Evolutionary conservation across 805 yeast species (phyloP).

Genomic region (Saturnispora ahearnii): DNA sequence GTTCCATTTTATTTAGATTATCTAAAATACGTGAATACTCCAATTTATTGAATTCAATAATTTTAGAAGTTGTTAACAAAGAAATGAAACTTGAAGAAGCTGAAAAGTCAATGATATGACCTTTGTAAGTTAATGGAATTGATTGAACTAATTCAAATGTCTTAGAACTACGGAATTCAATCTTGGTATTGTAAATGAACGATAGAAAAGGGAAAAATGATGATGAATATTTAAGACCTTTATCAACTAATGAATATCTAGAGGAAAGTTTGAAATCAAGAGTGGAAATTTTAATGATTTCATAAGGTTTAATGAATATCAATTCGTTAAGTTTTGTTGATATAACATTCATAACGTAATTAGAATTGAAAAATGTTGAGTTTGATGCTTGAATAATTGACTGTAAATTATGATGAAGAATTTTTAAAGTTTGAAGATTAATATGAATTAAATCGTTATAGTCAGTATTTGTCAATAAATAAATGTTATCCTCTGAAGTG

Average conservation of each 20-base stretch:
- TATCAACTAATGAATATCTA: conserved; percentile 12
- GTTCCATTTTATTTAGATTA: conserved; percentile 22
- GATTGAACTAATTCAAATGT: conserved; percentile 30
- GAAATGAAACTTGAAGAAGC: conserved; percentile 22
- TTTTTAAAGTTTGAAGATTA: conserved; percentile 1
- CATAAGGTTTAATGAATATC: conserved; percentile 20
- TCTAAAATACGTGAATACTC: conserved; percentile 17
- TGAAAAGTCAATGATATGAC: conserved; percentile 15
- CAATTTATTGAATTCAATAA: conserved; percentile 22
- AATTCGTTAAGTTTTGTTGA: conserved; percentile 13
- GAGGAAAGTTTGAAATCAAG: conserved; percentile 3
- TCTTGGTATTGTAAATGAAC: conserved; percentile 20
- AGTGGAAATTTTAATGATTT: conserved; percentile 18
- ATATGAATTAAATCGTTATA: conserved; percentile 10
- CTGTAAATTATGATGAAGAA: conserved; percentile 2
- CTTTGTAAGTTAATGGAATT: conserved; percentile 10
- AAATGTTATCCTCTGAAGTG: conserved; percentile 1
- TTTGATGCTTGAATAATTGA: not conserved
- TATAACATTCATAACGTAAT: not conserved
- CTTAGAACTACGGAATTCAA: conserved; percentile 33
- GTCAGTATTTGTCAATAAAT: conserved; percentile 6
- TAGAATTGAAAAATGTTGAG: not conserved
- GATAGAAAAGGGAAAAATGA: conserved; percentile 34
- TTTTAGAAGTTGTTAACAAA: conserved; percentile 22
- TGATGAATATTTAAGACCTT: conserved; percentile 23